Evolutionary conservation across 768 basidiomycete species (phyloP).

Genomic region (Arthromyces matolae): DNA sequence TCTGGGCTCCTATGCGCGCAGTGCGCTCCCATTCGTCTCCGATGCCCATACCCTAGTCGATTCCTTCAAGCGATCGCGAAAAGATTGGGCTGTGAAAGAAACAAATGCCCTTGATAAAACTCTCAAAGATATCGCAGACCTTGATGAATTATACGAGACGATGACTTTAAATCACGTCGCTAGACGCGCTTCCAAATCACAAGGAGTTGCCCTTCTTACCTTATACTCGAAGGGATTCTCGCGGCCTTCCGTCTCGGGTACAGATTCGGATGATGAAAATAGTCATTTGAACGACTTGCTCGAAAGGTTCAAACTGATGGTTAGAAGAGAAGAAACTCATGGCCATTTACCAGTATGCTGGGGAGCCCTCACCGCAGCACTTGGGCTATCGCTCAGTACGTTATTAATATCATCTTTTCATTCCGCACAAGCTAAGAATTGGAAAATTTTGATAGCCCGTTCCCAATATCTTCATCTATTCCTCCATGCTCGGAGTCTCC

Average conservation of each 20-base stretch:
- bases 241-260: slow-evolving; percentile 36
- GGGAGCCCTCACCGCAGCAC: slow-evolving; percentile 77
- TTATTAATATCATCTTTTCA: slow-evolving; percentile 8
- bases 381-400: slow-evolving; percentile 69
- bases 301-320: slow-evolving; percentile 63
- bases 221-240: slow-evolving; percentile 83
- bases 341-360: slow-evolving; percentile 93
- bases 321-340: slow-evolving; percentile 58
- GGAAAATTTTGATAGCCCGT: slow-evolving; percentile 41
- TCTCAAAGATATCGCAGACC: slow-evolving; percentile 41
- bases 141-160: slow-evolving; percentile 79
- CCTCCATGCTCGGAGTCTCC: slow-evolving; percentile 82
- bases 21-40: slow-evolving; percentile 74
- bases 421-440: not conserved
- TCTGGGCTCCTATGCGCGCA: slow-evolving; percentile 72
- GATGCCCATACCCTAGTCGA: slow-evolving; percentile 55
- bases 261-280: slow-evolving; percentile 22
- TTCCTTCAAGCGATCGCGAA: slow-evolving; percentile 14
- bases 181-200: slow-evolving; percentile 81
- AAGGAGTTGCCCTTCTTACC: slow-evolving; percentile 90
- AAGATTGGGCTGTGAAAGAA: slow-evolving; percentile 10
- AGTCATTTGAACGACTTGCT: slow-evolving; percentile 40
- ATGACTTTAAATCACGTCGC: slow-evolving; percentile 91
- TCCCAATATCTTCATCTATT: slow-evolving; percentile 88
- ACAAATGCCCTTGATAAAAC: slow-evolving; percentile 22